Evolutionary conservation across 2,329 filamentous ascomycete genomes (phyloP), one percentile per base, ranked within the genome.

Genomic region (Colletotrichum truncatum): DNA sequence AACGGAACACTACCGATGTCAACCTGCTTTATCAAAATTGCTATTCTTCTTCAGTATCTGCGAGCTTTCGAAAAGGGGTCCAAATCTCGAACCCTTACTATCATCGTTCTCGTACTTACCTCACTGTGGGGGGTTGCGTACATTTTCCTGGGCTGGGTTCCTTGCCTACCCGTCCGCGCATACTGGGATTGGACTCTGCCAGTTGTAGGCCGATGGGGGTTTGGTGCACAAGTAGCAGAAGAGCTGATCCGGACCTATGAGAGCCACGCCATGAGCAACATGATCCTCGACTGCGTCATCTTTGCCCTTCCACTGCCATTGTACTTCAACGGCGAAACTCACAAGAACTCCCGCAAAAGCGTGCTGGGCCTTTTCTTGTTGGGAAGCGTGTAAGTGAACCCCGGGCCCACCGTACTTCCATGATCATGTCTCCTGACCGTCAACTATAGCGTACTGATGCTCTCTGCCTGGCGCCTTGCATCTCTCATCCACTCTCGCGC

Each of bases 361-460:
- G 72, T 78, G 6, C 64, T 73, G 0, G 58, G 71, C 0, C 70
- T 79, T 5, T 67, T 78, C 21, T 36, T 75, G 3, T 59, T 79
- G 3, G 76, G 77, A 0, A 64, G 73, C 14, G 25, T 72, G 76
- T 78, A 68, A 58, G 76, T 73, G n/a, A n/a, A n/a, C n/a, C n/a
- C n/a, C n/a, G n/a, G n/a, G n/a, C n/a, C n/a, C n/a, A n/a, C n/a
- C n/a, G n/a, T 18, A 23, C 43, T 46, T 14, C 7, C 1, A 9
- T n/a, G 21, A n/a, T 18, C 3, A 8, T 12, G 23, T 7, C 4
- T 11, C 12, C 41, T 12, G 4, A 14, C 25, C 0, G 6, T 16
- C 0, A 3, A 0, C 6, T 9, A 14, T 10, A 65, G 62, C 1
- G 64, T 66, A 14, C 32, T 54, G 6, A 68, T 52, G 56, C 54